phyloP scores from a whole-genome alignment of 1,284 basidiomycete species.

The Ganoderma lucidum region DNA sequence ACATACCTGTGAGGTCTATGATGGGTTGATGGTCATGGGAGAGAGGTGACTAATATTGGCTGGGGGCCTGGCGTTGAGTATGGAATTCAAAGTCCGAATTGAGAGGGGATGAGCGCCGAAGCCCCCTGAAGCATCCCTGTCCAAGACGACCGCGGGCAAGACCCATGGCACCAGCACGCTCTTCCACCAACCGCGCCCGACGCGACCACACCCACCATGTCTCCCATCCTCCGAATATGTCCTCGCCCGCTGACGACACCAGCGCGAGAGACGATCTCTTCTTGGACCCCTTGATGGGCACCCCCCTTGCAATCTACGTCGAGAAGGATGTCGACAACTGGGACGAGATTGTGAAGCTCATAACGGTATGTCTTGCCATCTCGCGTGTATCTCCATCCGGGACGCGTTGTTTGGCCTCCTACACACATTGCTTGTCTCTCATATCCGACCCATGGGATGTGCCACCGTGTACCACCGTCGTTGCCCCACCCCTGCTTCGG shows the following conservation, averaged over 20 bases:
- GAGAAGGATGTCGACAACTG: slow-evolving; percentile 80
- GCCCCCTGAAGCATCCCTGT: slow-evolving; percentile 47
- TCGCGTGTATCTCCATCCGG: slow-evolving; percentile 7
- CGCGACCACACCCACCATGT: slow-evolving; percentile 40
- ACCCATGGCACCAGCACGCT: slow-evolving; percentile 81
- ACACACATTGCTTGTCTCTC: not conserved
- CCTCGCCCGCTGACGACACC: slow-evolving; percentile 29
- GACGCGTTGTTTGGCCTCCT: slow-evolving; percentile 26
- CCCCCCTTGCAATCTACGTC: slow-evolving; percentile 75
- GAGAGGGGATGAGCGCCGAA: slow-evolving; percentile 21
- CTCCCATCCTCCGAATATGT: slow-evolving; percentile 37
- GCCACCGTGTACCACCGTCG: not conserved
- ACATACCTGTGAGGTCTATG: too few species aligned
- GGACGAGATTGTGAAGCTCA: slow-evolving; percentile 64
- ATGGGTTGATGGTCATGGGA: not conserved
- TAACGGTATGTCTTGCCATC: slow-evolving; percentile 59
- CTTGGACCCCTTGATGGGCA: slow-evolving; percentile 81
- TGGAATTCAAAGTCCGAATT: slow-evolving; percentile 38
- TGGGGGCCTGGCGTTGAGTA: slow-evolving; percentile 20
- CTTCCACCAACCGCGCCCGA: slow-evolving; percentile 56
- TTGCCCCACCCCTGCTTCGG: not conserved
- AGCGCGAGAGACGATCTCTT: slow-evolving; percentile 59
- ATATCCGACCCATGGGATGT: not conserved
- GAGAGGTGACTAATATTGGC: not conserved
- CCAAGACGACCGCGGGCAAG: slow-evolving; percentile 55